A percentile compares a stretch with the other conserved stretches of the same genome.
These are phyloP conservation scores for Herpetomonas tarakana DNA, from an alignment of 208 protist genomes.

Conservation along the genomic window DNA sequence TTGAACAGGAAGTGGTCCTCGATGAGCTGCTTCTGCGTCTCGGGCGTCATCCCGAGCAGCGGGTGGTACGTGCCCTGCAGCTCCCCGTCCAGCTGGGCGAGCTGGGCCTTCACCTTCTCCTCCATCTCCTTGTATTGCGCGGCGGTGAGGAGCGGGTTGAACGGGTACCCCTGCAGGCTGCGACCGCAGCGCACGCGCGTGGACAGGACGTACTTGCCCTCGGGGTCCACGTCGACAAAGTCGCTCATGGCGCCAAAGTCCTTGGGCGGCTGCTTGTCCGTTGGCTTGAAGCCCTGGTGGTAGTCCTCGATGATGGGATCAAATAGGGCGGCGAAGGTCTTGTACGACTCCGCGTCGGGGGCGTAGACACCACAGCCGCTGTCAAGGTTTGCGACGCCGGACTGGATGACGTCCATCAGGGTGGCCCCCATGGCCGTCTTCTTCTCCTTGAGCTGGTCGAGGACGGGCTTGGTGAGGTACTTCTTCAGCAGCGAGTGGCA, in stretches of 20 bases:
- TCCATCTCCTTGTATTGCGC: constrained; percentile 54
- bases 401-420: constrained; percentile 54
- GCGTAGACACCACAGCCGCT: constrained; percentile 47
- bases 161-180: constrained; percentile 41
- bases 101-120: constrained; percentile 28
- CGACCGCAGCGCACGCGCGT: constrained; percentile 52
- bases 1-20: constrained; percentile 68
- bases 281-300: constrained; percentile 50
- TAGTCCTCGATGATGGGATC: constrained; percentile 53
- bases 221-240: constrained; percentile 40
- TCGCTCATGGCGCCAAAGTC: constrained; percentile 34
- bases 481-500: constrained; percentile 58
- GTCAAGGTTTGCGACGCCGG: constrained; percentile 50
- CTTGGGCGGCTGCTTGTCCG: constrained; percentile 55
- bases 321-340: constrained; percentile 47
- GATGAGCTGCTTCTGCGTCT: constrained; percentile 57
- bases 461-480: constrained; percentile 39
- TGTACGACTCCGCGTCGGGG: constrained; percentile 58
- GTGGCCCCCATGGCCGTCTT: constrained; percentile 47
- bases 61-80: constrained; percentile 57
- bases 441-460: constrained; percentile 33
- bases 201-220: constrained; percentile 53
- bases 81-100: constrained; percentile 36
- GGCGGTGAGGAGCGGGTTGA: constrained; percentile 42
- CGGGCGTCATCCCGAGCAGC: constrained; percentile 49